Base-by-base conservation (phyloP, 2,329 filamentous ascomycete species). In the Nigrospora sphaerica region DNA sequence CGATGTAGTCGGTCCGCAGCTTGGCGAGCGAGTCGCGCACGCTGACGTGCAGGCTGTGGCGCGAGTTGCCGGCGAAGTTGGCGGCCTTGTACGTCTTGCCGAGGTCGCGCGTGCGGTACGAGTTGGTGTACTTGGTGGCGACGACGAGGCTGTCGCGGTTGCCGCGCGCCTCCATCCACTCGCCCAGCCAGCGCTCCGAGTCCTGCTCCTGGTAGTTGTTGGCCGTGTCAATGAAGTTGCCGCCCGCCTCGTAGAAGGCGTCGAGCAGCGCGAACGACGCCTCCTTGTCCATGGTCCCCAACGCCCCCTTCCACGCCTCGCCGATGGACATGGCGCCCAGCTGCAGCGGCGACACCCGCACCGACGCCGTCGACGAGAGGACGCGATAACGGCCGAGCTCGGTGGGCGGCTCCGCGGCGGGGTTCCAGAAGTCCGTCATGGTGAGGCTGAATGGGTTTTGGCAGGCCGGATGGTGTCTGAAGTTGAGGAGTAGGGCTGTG, bases 151-250 rank as follows among this genome's bases (percentile, higher is more conserved):
- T 61, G 54, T 81, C 76, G 1, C 81, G 71, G 53, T 74, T 75
- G 11, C 64, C 56, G n/a, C 71, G 69, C 2, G 54, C 44, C 0
- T 58, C 45, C 66, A 80, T 73, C 75, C 77, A 83, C 52, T 81
- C 75, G 16, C 79, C 79, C 16, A 83, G 56, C 71, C 72, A 79
- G 12, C 47, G 54, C 52, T 83, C 79, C 0, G 77, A 81, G 55
- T 83, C 63, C 44, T 76, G 78, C 48, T 73, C 54, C 54, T 82
- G 75, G 61, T 83, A 83, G 52, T 69, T 70, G 63, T 75, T 78
- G 54, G 76, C 63, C 0, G 80, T 85, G 60, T 86, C 83, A 58
- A 86, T 82, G 60, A 86, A 84, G 64, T 86, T 86, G 13, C 83
- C 82, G 4, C 81, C 81, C 0, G 72, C 65, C 14, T 69, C 67